Conservation (phyloP, 2,329 filamentous ascomycete genomes). For the Hymenoscyphus scutula region DNA sequence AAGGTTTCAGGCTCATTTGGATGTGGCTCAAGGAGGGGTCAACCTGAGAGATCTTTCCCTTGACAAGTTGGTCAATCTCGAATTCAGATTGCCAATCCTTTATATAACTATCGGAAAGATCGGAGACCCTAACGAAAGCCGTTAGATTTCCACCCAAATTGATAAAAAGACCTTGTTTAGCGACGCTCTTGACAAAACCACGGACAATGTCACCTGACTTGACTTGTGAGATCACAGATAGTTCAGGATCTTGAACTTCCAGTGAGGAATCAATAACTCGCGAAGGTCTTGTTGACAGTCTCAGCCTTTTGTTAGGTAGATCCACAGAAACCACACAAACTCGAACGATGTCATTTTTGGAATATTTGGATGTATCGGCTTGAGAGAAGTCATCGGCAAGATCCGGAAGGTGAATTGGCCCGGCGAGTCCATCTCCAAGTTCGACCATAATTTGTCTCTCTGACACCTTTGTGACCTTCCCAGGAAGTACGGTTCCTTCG, state of each 20-base stretch:
- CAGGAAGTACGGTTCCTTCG: constrained; percentile 77
- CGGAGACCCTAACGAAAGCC: constrained; percentile 79
- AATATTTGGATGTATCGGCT: constrained; percentile 70
- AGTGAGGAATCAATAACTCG: constrained; percentile 84
- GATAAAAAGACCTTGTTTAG: constrained; percentile 87
- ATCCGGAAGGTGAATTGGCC: constrained; percentile 78
- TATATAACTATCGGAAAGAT: constrained; percentile 85
- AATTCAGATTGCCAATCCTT: constrained; percentile 95
- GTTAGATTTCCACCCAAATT: constrained; percentile 77
- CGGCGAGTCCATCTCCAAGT: constrained; percentile 75
- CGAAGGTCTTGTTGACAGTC: constrained; percentile 80
- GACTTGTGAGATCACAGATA: constrained; percentile 68
- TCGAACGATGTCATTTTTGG: constrained; percentile 81
- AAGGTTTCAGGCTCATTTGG: constrained; percentile 84
- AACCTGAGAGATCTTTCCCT: constrained; percentile 75
- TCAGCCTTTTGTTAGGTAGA: constrained; percentile 76
- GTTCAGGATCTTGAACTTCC: constrained; percentile 76
- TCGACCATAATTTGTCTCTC: constrained; percentile 84
- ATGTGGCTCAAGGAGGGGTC: constrained; percentile 68
- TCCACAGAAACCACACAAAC: constrained; percentile 85
- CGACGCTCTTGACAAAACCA: constrained; percentile 88
- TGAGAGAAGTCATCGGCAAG: constrained; percentile 83
- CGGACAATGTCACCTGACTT: constrained; percentile 76
- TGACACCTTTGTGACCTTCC: constrained; percentile 78
- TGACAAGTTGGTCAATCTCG: constrained; percentile 85